phyloP scores from a whole-genome alignment of 2,329 filamentous ascomycete species.

The Neospermospora avenae region DNA sequence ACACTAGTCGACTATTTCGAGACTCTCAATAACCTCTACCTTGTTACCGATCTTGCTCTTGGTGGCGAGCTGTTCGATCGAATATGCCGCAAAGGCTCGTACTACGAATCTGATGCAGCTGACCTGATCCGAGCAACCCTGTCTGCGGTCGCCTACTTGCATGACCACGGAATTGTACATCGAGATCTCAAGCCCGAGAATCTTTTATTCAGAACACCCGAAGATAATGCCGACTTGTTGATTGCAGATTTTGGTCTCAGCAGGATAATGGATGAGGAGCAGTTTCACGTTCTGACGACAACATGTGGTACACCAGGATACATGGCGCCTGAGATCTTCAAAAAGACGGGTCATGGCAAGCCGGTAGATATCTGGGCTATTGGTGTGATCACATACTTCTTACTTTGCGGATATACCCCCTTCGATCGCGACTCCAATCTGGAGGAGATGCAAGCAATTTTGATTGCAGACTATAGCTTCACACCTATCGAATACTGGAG shows the following conservation, averaged over 20 bases:
- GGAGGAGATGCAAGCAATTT: slow-evolving; percentile 99
- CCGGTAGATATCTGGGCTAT: slow-evolving; percentile 98
- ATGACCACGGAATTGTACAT: slow-evolving; percentile 98
- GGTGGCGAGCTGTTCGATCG: slow-evolving; percentile 97
- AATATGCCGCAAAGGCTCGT: slow-evolving; percentile 97
- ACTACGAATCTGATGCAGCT: slow-evolving; percentile 95
- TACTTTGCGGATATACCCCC: slow-evolving; percentile 95
- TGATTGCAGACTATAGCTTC: slow-evolving; percentile 94
- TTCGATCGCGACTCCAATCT: slow-evolving; percentile 97
- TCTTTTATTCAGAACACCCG: slow-evolving; percentile 90
- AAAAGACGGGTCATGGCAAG: slow-evolving; percentile 96
- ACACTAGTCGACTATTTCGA: slow-evolving; percentile 99
- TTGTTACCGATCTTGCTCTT: slow-evolving; percentile 93
- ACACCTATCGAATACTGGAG: slow-evolving; percentile 96
- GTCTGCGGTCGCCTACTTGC: slow-evolving; percentile 96
- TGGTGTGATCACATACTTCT: slow-evolving; percentile 97
- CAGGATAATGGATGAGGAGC: slow-evolving; percentile 97
- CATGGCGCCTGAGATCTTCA: slow-evolving; percentile 99
- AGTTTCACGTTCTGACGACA: slow-evolving; percentile 95
- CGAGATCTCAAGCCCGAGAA: slow-evolving; percentile 98
- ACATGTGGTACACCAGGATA: slow-evolving; percentile 98
- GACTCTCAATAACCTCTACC: slow-evolving; percentile 98
- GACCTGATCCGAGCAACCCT: slow-evolving; percentile 92
- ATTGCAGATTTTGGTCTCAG: slow-evolving; percentile 97
- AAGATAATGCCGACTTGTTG: slow-evolving; percentile 94